Conservation (phyloP, 2,329 filamentous ascomycete species). For the Davidsoniella virescens region DNA sequence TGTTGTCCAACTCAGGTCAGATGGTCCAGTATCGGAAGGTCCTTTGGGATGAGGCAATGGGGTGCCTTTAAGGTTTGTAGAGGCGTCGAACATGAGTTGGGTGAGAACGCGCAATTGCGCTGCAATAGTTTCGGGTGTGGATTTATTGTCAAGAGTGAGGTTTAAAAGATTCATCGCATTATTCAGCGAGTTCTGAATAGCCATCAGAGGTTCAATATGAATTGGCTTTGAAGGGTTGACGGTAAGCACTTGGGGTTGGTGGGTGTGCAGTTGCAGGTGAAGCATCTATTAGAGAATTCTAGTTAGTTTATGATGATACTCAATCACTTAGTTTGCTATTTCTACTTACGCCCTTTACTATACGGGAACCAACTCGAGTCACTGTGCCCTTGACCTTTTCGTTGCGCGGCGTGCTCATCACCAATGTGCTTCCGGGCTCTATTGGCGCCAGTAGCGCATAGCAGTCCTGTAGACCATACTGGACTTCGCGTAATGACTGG, state of each 20-base stretch:
- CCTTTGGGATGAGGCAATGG: slow-evolving; percentile 15
- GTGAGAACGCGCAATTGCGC: slow-evolving; percentile 40
- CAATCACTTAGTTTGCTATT: background rate
- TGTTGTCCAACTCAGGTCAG: slow-evolving; percentile 28
- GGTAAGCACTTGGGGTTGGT: slow-evolving; percentile 34
- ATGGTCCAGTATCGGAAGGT: slow-evolving; percentile 14
- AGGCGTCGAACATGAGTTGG: slow-evolving; percentile 35
- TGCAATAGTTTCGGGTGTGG: slow-evolving; percentile 39
- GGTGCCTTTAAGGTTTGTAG: slow-evolving; percentile 37
- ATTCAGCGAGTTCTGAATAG: slow-evolving; percentile 62
- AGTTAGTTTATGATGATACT: background rate
- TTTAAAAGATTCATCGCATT: slow-evolving; percentile 70
- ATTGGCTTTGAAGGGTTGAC: slow-evolving; percentile 34
- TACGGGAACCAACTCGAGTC: slow-evolving; percentile 74
- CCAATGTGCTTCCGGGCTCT: slow-evolving; percentile 75
- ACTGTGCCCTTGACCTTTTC: slow-evolving; percentile 87
- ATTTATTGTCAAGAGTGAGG: slow-evolving; percentile 46
- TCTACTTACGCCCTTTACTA: slow-evolving; percentile 67
- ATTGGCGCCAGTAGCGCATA: slow-evolving; percentile 70
- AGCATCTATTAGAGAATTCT: slow-evolving; percentile 38
- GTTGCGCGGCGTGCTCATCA: slow-evolving; percentile 70
- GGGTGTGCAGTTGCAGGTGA: slow-evolving; percentile 57
- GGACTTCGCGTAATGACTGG: slow-evolving; percentile 32
- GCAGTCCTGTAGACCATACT: slow-evolving; percentile 68
- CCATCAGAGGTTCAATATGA: slow-evolving; percentile 52